These are phyloP conservation scores for Paraphaeosphaeria sporulosa DNA, from an alignment of 2,329 filamentous ascomycete genomes.

Conservation along the genomic window DNA sequence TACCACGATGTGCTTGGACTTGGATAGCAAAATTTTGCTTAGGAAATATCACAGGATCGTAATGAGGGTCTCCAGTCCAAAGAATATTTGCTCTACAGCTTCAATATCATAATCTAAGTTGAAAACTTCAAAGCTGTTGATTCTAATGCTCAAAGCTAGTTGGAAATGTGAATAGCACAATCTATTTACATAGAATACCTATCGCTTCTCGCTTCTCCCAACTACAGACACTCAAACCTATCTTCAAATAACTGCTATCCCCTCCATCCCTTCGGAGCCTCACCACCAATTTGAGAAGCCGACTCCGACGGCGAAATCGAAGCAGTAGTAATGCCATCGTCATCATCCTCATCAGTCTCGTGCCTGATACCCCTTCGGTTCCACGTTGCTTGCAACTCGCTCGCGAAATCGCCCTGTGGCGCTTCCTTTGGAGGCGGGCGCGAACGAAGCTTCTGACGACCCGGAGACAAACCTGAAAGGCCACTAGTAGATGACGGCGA, in stretches of 20 bases:
- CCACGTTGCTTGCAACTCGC: conserved; percentile 18
- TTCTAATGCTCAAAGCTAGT: too few relatives aligned
- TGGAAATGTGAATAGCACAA: too few relatives aligned
- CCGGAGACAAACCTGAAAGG: neutral
- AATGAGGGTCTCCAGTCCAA: neutral
- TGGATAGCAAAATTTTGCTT: neutral
- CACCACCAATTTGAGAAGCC: conserved; percentile 12
- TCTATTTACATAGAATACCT: too few relatives aligned
- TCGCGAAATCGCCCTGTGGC: conserved; percentile 1
- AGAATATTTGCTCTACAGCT: neutral
- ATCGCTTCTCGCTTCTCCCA: neutral
- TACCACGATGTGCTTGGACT: neutral
- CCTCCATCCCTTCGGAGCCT: neutral
- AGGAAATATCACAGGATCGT: neutral
- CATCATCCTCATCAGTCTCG: conserved; percentile 13
- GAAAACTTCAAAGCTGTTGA: too few relatives aligned
- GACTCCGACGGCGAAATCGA: conserved; percentile 15
- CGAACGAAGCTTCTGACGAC: conserved; percentile 6
- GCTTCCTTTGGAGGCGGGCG: neutral
- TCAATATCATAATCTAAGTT: too few relatives aligned
- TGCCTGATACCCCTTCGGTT: conserved; percentile 12
- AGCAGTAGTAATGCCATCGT: conserved; percentile 3
- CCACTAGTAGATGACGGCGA: neutral
- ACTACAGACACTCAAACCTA: neutral
- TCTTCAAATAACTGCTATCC: neutral